phyloP scores from a whole-genome alignment of 768 basidiomycete species.

The Pluteus cervinus region DNA sequence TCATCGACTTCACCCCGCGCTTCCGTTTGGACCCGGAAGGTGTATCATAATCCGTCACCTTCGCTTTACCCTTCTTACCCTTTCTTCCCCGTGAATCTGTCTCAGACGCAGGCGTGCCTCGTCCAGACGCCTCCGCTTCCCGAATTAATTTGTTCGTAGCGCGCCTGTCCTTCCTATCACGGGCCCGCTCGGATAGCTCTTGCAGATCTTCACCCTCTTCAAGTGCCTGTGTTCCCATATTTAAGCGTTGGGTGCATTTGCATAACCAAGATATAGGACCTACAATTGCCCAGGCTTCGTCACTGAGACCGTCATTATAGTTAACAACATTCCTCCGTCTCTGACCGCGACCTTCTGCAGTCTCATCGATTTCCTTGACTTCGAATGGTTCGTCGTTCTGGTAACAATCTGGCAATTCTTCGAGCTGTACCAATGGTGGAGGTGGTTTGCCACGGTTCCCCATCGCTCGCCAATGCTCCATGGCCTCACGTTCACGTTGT shows the following conservation, averaged over 20 bases:
- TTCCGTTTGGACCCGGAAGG: conserved; percentile 66
- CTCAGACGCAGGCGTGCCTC: conserved; percentile 62
- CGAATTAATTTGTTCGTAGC: conserved; percentile 51
- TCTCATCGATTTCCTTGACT: conserved; percentile 50
- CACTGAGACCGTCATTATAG: conserved; percentile 91
- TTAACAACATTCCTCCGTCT: conserved; percentile 78
- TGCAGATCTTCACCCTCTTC: conserved; percentile 80
- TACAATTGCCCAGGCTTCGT: conserved; percentile 90
- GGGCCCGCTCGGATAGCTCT: conserved; percentile 59
- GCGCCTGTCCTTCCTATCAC: conserved; percentile 62
- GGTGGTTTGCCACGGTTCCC: conserved; percentile 80
- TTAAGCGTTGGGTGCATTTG: not conserved
- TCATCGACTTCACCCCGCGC: conserved; percentile 66
- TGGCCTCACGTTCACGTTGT: conserved; percentile 64
- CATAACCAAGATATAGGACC: conserved; percentile 14
- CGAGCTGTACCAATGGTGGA: conserved; percentile 70
- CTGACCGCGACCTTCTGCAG: conserved; percentile 79
- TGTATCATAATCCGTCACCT: conserved; percentile 44
- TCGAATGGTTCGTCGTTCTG: conserved; percentile 79
- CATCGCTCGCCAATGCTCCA: conserved; percentile 60
- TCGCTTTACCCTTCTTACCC: conserved; percentile 58
- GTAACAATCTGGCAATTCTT: conserved; percentile 92
- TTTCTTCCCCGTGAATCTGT: conserved; percentile 55
- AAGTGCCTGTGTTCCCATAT: conserved; percentile 37
- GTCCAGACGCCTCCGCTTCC: conserved; percentile 54